Percentiles rank a stretch among this genome's conserved stretches.
phyloP scores from a whole-genome alignment of 2,329 filamentous ascomycete species.

The Xylogone sp. region DNA sequence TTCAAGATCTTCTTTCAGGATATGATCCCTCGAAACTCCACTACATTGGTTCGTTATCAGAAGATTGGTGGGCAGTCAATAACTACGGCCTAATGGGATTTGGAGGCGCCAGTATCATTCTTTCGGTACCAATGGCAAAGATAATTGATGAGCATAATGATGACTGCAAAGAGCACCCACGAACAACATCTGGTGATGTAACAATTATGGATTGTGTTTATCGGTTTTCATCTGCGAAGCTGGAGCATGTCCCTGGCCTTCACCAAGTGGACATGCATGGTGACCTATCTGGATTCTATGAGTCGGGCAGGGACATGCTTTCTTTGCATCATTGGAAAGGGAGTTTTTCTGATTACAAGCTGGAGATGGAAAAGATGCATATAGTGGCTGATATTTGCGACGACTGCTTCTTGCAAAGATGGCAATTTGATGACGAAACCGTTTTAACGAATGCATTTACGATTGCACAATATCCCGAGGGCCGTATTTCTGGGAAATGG shows the following conservation, averaged over 20 bases:
- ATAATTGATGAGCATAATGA: constrained; percentile 19
- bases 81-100: constrained; percentile 28
- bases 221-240: constrained; percentile 17
- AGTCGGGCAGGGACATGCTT: constrained; percentile 23
- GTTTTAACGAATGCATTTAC: constrained; percentile 44
- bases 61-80: constrained; percentile 28
- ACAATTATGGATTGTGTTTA: constrained; percentile 28
- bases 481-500: constrained; percentile 15
- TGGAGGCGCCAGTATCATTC: constrained; percentile 25
- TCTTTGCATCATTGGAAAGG: constrained; percentile 29
- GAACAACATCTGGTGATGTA: constrained; percentile 25
- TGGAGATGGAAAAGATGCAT: constrained; percentile 28
- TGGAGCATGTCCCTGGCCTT: constrained; percentile 20
- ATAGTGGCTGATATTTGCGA: constrained; percentile 25
- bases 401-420: constrained; percentile 42
- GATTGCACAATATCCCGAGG: constrained; percentile 33
- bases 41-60: constrained; percentile 15
- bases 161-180: constrained; percentile 20
- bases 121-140: constrained; percentile 22
- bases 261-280: constrained; percentile 28
- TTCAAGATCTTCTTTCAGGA: constrained; percentile 27
- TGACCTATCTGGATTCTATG: constrained; percentile 27
- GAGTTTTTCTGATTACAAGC: constrained; percentile 17
- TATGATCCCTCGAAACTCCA: constrained; percentile 21
- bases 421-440: constrained; percentile 37